A percentile compares a stretch with the other conserved stretches of the same genome.
phyloP scores from a whole-genome alignment of 2,329 filamentous ascomycete genomes.

The Hypomyces perniciosus region DNA sequence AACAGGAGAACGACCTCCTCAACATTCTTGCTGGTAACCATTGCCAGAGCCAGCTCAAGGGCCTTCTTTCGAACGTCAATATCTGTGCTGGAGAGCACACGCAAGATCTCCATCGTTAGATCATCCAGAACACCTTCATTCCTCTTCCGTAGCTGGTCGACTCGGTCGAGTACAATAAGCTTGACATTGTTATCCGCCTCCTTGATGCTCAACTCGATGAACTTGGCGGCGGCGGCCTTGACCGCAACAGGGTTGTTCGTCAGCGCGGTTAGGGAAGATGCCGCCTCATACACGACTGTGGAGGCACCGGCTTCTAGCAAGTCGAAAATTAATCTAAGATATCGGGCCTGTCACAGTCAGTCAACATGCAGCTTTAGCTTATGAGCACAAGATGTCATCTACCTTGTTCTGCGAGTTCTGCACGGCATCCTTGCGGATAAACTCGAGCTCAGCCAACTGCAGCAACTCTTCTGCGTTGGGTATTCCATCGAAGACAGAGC shows the following conservation, averaged over 20 bases:
- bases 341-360: conserved; percentile 58
- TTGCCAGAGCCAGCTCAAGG: conserved; percentile 82
- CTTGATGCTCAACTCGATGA: conserved; percentile 95
- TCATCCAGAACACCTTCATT: conserved; percentile 92
- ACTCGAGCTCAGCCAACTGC: conserved; percentile 90
- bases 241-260: conserved; percentile 97
- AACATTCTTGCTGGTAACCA: conserved; percentile 98
- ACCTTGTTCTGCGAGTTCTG: conserved; percentile 93
- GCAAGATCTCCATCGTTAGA: conserved; percentile 91
- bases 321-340: conserved; percentile 92
- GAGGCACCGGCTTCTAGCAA: conserved; percentile 87
- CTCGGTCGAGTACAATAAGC: conserved; percentile 91
- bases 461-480: conserved; percentile 91
- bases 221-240: conserved; percentile 91
- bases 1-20: conserved; percentile 93
- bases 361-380: conserved; percentile 21
- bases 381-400: conserved; percentile 17
- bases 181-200: conserved; percentile 99
- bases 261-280: conserved; percentile 85
- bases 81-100: conserved; percentile 90
- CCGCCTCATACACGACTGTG: conserved; percentile 95
- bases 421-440: conserved; percentile 95
- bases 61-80: conserved; percentile 94
- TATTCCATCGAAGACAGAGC: conserved; percentile 84
- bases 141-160: conserved; percentile 78